Conservation (phyloP, 805 yeast genomes). For the Barnettozyma pratensis region DNA sequence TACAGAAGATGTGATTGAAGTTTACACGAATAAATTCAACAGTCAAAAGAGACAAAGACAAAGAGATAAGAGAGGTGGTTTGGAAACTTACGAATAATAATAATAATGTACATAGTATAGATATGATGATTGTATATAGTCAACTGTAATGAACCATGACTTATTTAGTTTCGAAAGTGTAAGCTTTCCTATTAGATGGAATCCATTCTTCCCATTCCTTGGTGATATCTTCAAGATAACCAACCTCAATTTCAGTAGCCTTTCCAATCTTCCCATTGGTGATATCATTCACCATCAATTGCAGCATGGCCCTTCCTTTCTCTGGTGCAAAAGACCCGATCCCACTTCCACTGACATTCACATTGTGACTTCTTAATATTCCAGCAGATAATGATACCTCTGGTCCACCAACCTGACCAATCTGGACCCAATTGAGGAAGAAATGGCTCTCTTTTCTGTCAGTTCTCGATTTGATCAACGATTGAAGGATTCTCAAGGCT, state of each 20-base stretch:
- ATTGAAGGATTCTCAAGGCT: not conserved
- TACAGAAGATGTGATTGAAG: slow-evolving; percentile 20
- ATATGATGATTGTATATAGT: not conserved
- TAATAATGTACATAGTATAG: not conserved
- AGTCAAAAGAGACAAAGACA: slow-evolving; percentile 23
- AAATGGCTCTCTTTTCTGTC: not conserved
- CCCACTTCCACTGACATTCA: slow-evolving; percentile 9
- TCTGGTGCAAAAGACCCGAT: slow-evolving; percentile 7
- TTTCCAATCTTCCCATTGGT: slow-evolving; percentile 1
- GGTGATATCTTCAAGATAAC: not conserved
- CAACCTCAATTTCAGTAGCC: not conserved
- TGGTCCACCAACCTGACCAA: slow-evolving; percentile 12
- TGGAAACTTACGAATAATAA: not conserved
- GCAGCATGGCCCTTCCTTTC: not conserved
- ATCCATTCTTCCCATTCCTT: slow-evolving; percentile 9
- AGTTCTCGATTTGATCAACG: slow-evolving; percentile 2
- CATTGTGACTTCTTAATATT: slow-evolving; percentile 6
- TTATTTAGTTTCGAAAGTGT: not conserved
- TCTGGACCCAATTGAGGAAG: slow-evolving; percentile 8
- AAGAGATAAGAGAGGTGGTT: slow-evolving; percentile 19
- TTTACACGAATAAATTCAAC: slow-evolving; percentile 22
- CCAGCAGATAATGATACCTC: slow-evolving; percentile 4
- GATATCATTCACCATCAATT: not conserved
- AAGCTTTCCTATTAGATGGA: slow-evolving; percentile 6
- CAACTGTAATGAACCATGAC: not conserved